Percentiles rank a stretch among this genome's conserved stretches.
Evolutionary conservation across 2,329 filamentous ascomycete genomes (phyloP).

Genomic region (Phoma sp.): DNA sequence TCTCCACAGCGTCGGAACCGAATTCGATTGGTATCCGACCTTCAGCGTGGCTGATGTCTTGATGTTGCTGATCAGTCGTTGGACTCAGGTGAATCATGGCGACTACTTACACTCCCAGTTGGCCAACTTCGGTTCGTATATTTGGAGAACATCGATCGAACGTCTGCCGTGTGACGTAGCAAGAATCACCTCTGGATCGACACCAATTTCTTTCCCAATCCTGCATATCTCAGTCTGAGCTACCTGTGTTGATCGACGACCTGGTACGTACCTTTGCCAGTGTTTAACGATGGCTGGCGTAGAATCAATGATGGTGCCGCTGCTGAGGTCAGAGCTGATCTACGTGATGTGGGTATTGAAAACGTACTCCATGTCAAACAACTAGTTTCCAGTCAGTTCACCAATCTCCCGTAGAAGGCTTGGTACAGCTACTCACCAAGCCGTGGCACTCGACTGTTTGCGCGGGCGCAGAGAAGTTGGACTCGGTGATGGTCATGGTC

Average conservation of each 20-base stretch:
- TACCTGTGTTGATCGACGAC: neutral
- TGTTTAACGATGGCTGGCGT: conserved; percentile 78
- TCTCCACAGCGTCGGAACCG: conserved; percentile 80
- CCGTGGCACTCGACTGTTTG: conserved; percentile 52
- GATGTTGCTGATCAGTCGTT: conserved; percentile 10
- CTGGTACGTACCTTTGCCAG: conserved; percentile 69
- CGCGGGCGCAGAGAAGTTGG: conserved; percentile 51
- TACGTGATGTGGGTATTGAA: neutral
- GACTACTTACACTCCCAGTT: conserved; percentile 83
- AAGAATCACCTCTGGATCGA: conserved; percentile 83
- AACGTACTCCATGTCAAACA: conserved; percentile 47
- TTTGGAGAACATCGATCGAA: conserved; percentile 82
- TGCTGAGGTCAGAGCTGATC: conserved; percentile 18
- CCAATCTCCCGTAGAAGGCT: neutral
- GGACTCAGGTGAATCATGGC: neutral
- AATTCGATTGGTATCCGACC: conserved; percentile 76
- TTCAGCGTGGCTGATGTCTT: conserved; percentile 86
- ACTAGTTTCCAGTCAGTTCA: conserved; percentile 20
- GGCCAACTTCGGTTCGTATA: conserved; percentile 82
- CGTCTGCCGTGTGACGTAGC: conserved; percentile 89
- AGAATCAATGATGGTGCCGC: conserved; percentile 84
- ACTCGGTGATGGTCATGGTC: conserved; percentile 42
- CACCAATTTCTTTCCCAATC: conserved; percentile 81
- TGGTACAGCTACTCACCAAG: conserved; percentile 42
- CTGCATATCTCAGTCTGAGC: conserved; percentile 50